Conservation (phyloP, 164 flowering plant species). For the Magnolia changhungtana region DNA sequence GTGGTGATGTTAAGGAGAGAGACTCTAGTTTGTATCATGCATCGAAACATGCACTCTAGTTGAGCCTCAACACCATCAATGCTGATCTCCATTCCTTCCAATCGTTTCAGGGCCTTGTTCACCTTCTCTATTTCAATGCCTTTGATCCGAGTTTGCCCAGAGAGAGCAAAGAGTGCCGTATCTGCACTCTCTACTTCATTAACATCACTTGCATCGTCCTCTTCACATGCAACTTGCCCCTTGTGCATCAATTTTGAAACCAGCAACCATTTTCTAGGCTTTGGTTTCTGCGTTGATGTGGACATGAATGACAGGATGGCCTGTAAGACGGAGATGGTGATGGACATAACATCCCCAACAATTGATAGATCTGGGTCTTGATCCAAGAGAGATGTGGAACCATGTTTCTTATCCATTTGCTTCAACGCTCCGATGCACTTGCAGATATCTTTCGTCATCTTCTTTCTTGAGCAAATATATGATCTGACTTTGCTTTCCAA, state of each 20-base stretch:
- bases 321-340: constrained; percentile 29
- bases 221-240: constrained; percentile 18
- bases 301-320: constrained; percentile 32
- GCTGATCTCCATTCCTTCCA: constrained; percentile 48
- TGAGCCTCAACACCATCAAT: constrained; percentile 45
- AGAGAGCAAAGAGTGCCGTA: constrained; percentile 19
- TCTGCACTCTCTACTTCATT: constrained; percentile 39
- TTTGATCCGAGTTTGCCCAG: background rate
- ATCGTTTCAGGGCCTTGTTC: constrained; percentile 30
- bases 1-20: constrained; percentile 54
- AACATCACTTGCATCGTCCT: constrained; percentile 1
- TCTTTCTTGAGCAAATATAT: constrained; percentile 30
- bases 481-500: constrained; percentile 11
- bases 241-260: constrained; percentile 30
- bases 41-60: constrained; percentile 45
- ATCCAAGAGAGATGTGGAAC: background rate
- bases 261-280: constrained; percentile 31
- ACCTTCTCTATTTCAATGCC: constrained; percentile 21
- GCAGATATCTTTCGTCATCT: constrained; percentile 24
- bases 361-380: constrained; percentile 12
- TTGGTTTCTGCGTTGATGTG: constrained; percentile 16
- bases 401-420: constrained; percentile 10
- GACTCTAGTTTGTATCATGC: constrained; percentile 57
- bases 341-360: constrained; percentile 29
- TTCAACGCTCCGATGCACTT: constrained; percentile 26